Percentiles rank a stretch among this genome's conserved stretches.
Conservation (phyloP, 2,329 filamentous ascomycete species). For the Tolypocladium album region DNA sequence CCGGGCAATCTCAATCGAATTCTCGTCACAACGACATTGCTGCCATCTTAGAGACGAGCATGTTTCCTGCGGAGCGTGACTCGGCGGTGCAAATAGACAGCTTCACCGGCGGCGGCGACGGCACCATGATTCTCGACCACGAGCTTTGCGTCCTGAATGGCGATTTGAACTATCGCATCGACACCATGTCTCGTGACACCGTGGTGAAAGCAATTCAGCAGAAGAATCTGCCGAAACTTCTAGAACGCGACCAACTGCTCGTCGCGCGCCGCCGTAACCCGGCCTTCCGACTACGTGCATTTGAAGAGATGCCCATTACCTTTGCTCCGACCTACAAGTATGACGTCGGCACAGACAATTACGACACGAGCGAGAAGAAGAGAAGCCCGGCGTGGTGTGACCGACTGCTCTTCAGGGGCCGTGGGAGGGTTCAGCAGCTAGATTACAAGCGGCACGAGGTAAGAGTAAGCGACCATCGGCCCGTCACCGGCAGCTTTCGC, state of each 20-base stretch:
- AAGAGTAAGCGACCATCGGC: constrained; percentile 81
- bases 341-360: constrained; percentile 87
- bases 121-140: constrained; percentile 88
- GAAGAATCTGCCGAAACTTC: constrained; percentile 71
- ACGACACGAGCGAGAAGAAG: constrained; percentile 92
- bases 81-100: constrained; percentile 59
- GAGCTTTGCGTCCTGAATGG: constrained; percentile 96
- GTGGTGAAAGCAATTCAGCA: constrained; percentile 78
- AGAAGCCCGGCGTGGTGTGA: constrained; percentile 95
- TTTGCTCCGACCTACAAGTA: constrained; percentile 99
- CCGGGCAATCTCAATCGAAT: constrained; percentile 82
- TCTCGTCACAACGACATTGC: constrained; percentile 89
- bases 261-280: constrained; percentile 84
- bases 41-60: constrained; percentile 70
- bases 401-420: constrained; percentile 74
- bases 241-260: constrained; percentile 88
- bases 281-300: constrained; percentile 76
- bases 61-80: constrained; percentile 65
- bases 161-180: constrained; percentile 96
- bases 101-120: constrained; percentile 87
- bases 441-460: constrained; percentile 88
- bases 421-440: constrained; percentile 73
- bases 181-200: constrained; percentile 89
- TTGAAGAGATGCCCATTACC: constrained; percentile 80
- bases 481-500: constrained; percentile 77